A percentile compares a stretch with the other conserved stretches of the same genome.
Conservation (phyloP, 2,329 filamentous ascomycete species). For the Hirsutella minnesotensis region DNA sequence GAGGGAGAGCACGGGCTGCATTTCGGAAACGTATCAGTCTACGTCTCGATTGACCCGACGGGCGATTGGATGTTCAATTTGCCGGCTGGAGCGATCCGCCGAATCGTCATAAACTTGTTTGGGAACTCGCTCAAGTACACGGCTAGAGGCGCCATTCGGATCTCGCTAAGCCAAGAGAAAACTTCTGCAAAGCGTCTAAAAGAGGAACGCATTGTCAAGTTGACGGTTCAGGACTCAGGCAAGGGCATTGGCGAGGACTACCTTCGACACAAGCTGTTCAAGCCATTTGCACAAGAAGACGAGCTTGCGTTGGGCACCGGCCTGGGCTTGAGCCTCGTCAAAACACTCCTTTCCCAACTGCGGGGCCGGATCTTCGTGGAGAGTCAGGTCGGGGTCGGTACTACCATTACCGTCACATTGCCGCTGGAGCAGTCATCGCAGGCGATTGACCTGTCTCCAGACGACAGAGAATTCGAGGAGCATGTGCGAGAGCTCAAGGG, state of each 20-base stretch:
- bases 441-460: not conserved
- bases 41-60: constrained; percentile 27
- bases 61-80: constrained; percentile 41
- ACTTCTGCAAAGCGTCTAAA: not conserved
- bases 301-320: constrained; percentile 47
- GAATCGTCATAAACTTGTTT: constrained; percentile 51
- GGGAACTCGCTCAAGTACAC: constrained; percentile 55
- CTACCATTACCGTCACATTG: constrained; percentile 20
- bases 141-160: constrained; percentile 16
- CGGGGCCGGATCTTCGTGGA: constrained; percentile 47
- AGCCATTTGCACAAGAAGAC: constrained; percentile 54
- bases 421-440: constrained; percentile 11
- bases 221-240: constrained; percentile 52
- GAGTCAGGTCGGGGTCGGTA: constrained; percentile 26
- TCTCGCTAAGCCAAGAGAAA: constrained; percentile 14
- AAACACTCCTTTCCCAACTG: constrained; percentile 44
- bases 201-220: constrained; percentile 10
- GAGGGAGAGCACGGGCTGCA: constrained; percentile 2
- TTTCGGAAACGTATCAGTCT: constrained; percentile 14
- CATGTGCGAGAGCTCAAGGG: constrained; percentile 17
- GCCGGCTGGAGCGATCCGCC: constrained; percentile 36
- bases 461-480: constrained; percentile 16
- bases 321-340: constrained; percentile 53
- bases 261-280: constrained; percentile 46
- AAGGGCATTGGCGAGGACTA: constrained; percentile 54